These are phyloP conservation scores for Naematelia encephala DNA, from an alignment of 768 basidiomycete species.

Conservation along the genomic window DNA sequence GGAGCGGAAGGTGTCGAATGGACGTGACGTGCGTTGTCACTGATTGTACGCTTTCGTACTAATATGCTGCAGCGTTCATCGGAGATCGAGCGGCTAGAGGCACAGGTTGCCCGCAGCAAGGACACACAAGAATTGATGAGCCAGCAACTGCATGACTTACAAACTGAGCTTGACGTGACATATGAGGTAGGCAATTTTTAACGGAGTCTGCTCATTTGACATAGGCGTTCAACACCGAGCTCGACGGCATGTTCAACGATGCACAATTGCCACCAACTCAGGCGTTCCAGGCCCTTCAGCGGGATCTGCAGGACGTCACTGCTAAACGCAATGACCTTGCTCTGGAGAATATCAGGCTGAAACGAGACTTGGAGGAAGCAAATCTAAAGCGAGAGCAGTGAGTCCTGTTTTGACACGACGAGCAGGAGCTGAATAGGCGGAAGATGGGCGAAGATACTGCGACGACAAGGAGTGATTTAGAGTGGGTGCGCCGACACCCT, in stretches of 20 bases:
- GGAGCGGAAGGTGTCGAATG: constrained; percentile 6
- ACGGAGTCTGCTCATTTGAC: constrained; percentile 2
- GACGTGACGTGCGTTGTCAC: constrained; percentile 19
- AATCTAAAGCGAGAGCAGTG: constrained; percentile 73
- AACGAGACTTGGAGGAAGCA: constrained; percentile 25
- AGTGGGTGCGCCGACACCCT: too few relatives aligned
- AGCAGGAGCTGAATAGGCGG: not conserved
- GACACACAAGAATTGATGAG: constrained; percentile 77
- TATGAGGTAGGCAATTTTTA: constrained; percentile 63
- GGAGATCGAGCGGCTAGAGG: constrained; percentile 63
- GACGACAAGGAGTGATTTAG: constrained; percentile 20
- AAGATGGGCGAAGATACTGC: constrained; percentile 65
- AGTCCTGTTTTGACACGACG: constrained; percentile 19
- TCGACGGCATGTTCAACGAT: constrained; percentile 86
- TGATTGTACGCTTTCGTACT: not conserved
- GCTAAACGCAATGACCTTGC: constrained; percentile 68
- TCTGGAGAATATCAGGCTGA: constrained; percentile 74
- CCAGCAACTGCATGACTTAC: constrained; percentile 69
- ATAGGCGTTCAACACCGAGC: constrained; percentile 90
- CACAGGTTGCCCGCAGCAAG: constrained; percentile 62
- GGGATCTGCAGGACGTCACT: constrained; percentile 71
- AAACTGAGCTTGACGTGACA: constrained; percentile 86
- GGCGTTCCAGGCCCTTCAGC: constrained; percentile 73
- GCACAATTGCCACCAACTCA: constrained; percentile 75
- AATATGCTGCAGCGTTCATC: constrained; percentile 55